These are phyloP conservation scores for Vitis rotundifolia DNA, from an alignment of 164 flowering plant genomes.

Conservation along the genomic window DNA sequence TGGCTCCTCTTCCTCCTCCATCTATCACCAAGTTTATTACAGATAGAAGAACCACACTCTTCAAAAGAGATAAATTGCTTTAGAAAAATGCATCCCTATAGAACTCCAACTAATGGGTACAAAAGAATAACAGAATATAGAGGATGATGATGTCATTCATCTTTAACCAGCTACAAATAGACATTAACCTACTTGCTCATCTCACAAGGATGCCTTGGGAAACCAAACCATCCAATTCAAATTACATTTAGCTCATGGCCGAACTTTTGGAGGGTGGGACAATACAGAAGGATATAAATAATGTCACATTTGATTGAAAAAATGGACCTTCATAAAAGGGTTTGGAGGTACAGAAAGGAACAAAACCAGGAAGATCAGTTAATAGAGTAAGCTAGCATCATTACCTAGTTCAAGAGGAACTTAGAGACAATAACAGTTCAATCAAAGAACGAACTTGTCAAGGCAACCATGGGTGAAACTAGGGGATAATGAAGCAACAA, in stretches of 20 bases:
- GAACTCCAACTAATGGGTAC: not conserved
- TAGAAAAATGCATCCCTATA: not conserved
- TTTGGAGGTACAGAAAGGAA: no score
- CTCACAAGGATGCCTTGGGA: not conserved
- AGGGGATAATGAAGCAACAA: no score
- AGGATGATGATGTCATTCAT: not conserved
- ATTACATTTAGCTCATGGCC: not conserved
- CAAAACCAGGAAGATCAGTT: not conserved
- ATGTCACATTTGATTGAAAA: no score
- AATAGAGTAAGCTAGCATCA: not conserved
- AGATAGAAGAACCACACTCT: no score
- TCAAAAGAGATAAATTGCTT: no score
- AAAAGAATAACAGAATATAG: not conserved
- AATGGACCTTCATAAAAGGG: not conserved
- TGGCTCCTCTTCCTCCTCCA: no score
- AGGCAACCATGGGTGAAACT: not conserved
- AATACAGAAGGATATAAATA: no score
- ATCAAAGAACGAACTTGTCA: no score
- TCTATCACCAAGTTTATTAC: no score
- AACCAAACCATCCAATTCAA: not conserved
- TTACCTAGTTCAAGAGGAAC: not conserved
- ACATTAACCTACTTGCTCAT: not conserved
- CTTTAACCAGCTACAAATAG: not conserved
- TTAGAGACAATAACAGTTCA: not conserved
- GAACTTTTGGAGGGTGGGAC: not conserved